Base-by-base conservation (phyloP, 768 basidiomycete genomes). In the Rhodosporidiobolus odoratus region DNA sequence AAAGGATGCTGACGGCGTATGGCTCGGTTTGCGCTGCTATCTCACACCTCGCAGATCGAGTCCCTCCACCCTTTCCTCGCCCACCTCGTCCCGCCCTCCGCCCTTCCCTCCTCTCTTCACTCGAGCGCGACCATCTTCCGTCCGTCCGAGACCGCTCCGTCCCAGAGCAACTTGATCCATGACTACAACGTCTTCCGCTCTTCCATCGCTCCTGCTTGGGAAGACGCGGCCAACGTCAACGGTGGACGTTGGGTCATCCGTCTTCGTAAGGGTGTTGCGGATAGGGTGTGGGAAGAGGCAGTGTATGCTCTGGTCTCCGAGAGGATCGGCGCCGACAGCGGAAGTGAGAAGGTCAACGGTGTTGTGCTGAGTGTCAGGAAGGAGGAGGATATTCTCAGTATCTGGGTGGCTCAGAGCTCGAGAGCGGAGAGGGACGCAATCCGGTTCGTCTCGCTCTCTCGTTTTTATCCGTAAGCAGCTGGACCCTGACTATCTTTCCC, bases 231-330 rank as follows among this genome's bases (percentile, higher is more conserved):
- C 65, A 96, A 96, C 79, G 79, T 87, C 58, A 79, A 86, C 23
- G 94, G 94, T 35, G 94, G 93, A 6, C 95, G 94, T 80, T 98
- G 93, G 90, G 95, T 95, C 60, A 85, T 98, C 67, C 89, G 95
- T 62, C 84, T 98, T 58, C 86, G 87, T 75, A 96, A 98, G 78
- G 92, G 92, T 53, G 84, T 94, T 43, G 87, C 90, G 7, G 92
- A 95, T 80, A 87, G 91, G 37, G 81, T 94, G 60, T 95, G 92
- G 92, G 92, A 95, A 81, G 88, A 90, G 75, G 84, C 92, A 34
- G 67, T 70, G 12, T 72, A 62, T 48, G 75, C 71, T 13, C 50
- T 75, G 10, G 70, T 71, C 13, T 62, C 66, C n/a, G 73, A 75
- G 54, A 35, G 73, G 17, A 62, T 75, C 34, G 64, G 54, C 0